Evolutionary conservation across 805 yeast genomes (phyloP), one percentile per base, ranked within the genome.

Genomic region (Spathaspora hagerdaliae): DNA sequence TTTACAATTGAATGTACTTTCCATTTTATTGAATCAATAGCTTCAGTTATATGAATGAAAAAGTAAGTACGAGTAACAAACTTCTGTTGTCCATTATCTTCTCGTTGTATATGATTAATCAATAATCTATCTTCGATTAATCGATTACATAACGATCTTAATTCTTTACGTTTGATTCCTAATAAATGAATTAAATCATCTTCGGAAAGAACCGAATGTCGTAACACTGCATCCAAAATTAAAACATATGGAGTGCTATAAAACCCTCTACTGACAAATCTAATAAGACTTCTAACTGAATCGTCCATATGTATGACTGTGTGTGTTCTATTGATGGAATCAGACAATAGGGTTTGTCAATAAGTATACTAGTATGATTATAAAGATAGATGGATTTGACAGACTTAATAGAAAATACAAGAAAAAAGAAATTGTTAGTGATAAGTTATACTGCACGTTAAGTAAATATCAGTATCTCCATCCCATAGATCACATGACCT

Each of bases 21-120:
- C 98, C 98, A 94, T 65, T 94, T 94, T 60, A 94, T 82, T 3
- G 97, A 82, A 67, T 94, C 99, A 36, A 94, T 87, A 0, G 98
- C 96, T 63, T 90, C 96, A 2, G 97, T 88, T 60, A 79, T 81
- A 59, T 89, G 96, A 44, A 92, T 83, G 63, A 79, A 94, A 67
- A 85, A 94, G 57, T 89, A 89, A 2, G 92, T 85, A 55, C 91
- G 77, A 26, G 83, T 78, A 39, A 83, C 81, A 45, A 85, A 78
- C 50, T 96, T 74, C 50, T 63, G 79, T 46, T 81, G 86, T 24
- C 77, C 75, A 52, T 63, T 67, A 38, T 66, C 73, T 51, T 62
- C 68, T 63, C 85, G 81, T 59, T 86, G 94, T 29, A 76, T 75
- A 50, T 87, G 91, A 32, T 79, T 78, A 6, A 81, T 78, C 24